Percentiles rank a stretch among this genome's conserved stretches.
Conservation (phyloP, 2,329 filamentous ascomycete species). For the Chaetomiaceae sp. region DNA sequence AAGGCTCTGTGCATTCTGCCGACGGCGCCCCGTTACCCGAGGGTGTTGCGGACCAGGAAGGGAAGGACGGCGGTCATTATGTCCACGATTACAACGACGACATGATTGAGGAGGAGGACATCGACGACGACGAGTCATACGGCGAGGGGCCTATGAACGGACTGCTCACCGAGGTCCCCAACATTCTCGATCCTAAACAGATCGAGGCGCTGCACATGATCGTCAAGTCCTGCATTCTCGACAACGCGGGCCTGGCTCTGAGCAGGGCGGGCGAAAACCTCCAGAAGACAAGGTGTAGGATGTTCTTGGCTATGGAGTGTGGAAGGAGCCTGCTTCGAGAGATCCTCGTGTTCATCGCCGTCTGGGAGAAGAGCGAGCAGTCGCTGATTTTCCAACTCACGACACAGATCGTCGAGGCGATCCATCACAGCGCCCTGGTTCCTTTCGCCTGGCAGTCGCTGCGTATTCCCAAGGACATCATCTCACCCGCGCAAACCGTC, state of each 20-base stretch:
- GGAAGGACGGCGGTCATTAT: slow-evolving; percentile 22
- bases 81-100: slow-evolving; percentile 43
- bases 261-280: slow-evolving; percentile 71
- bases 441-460: slow-evolving; percentile 91
- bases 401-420: slow-evolving; percentile 89
- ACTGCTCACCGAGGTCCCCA: slow-evolving; percentile 85
- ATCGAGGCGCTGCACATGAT: slow-evolving; percentile 97
- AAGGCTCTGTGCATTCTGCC: slow-evolving; percentile 33
- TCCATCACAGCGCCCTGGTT: slow-evolving; percentile 82
- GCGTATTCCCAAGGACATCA: slow-evolving; percentile 89
- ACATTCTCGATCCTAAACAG: slow-evolving; percentile 89
- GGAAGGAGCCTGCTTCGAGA: slow-evolving; percentile 86
- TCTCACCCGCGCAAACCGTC: slow-evolving; percentile 90
- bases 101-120: slow-evolving; percentile 62
- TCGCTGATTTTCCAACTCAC: slow-evolving; percentile 96
- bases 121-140: slow-evolving; percentile 73
- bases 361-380: slow-evolving; percentile 92
- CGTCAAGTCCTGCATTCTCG: slow-evolving; percentile 89
- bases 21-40: slow-evolving; percentile 35
- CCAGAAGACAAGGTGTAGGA: slow-evolving; percentile 84
- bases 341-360: slow-evolving; percentile 90
- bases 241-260: slow-evolving; percentile 67
- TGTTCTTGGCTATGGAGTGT: slow-evolving; percentile 84
- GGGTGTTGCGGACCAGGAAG: slow-evolving; percentile 15
- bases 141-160: slow-evolving; percentile 76